A percentile compares a stretch with the other conserved stretches of the same genome.
These are phyloP conservation scores for Verticillium isaacii DNA, from an alignment of 2,329 filamentous ascomycete genomes.

Conservation along the genomic window DNA sequence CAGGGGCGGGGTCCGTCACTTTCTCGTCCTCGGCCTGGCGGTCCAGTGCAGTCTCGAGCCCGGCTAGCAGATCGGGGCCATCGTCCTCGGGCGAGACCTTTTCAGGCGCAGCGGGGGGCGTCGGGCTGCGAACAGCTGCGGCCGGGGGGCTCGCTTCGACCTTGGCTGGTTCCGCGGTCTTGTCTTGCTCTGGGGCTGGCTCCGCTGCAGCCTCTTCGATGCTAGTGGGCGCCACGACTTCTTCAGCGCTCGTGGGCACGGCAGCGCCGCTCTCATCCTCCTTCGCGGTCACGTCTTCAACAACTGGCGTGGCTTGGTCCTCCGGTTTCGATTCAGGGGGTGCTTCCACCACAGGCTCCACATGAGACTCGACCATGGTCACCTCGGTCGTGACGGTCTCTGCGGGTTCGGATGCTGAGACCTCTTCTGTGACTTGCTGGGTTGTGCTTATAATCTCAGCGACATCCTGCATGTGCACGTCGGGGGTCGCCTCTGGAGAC, in stretches of 20 bases:
- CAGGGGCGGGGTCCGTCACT: background rate
- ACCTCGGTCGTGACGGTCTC: background rate
- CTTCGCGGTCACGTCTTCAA: slow-evolving; percentile 2
- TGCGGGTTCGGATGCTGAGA: background rate
- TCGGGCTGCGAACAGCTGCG: background rate
- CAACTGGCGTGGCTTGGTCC: background rate
- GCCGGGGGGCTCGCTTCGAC: background rate
- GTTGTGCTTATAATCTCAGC: background rate
- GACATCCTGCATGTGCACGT: background rate
- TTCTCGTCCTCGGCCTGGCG: slow-evolving; percentile 6
- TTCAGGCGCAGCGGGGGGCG: background rate
- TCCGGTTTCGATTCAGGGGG: background rate
- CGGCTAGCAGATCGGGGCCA: slow-evolving; percentile 11
- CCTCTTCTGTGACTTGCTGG: background rate
- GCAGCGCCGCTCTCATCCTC: background rate
- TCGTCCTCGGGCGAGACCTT: slow-evolving; percentile 5
- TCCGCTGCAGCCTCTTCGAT: background rate
- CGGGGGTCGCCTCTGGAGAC: background rate
- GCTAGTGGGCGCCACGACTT: background rate
- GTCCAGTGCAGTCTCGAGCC: slow-evolving; percentile 11
- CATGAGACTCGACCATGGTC: background rate
- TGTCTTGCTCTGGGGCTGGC: background rate
- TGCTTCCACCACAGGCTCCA: background rate
- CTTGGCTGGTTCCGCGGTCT: background rate
- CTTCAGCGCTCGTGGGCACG: background rate